Evolutionary conservation across 768 basidiomycete species (phyloP), one percentile per base, ranked within the genome.

Genomic region (Hygrophorus pudorinus): DNA sequence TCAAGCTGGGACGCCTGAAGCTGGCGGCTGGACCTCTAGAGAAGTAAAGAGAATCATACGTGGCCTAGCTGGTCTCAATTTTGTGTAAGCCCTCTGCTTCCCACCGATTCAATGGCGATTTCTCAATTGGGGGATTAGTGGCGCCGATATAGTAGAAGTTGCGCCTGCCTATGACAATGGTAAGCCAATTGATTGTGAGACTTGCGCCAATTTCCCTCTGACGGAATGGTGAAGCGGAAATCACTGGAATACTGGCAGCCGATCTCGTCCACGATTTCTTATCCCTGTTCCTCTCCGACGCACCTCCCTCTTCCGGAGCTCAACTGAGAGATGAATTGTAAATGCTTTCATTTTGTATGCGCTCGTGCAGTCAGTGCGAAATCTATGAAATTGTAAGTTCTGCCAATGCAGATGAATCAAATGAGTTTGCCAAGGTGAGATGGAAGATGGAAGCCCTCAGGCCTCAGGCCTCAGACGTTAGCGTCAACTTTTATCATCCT

Each of bases 1-100:
- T 45, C 3, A 54, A 86, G 82, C 88, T 45, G 85, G 87, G 11
- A 89, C 87, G 1, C 87, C 87, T 11, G 87, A 90, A 59, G 70
- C 81, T 2, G 87, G 87, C 27, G 87, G 87, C 10, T 88, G 84
- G 85, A 86, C 87, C 2, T 80, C 76, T 14, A 76, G 86, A 38
- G 87, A 89, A 61, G 68, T 86, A 33, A 87, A 88, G 54, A 74
- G 83, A 29, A 84, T 88, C 52, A 68, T 89, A 41, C 76, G 88
- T 47, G 87, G 88, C 11, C 68, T 90, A 10, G 75, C 75, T 1
- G 85, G 85, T 4, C 64, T 91, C 28, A 86, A 88, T 57, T 79
- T 88, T 45, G 78, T 89, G 85, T 86, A 64, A 38, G 79, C 8
- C 24, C 31, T 13, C 32, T 21, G 14, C 14, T 39, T 13, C 31